These are phyloP conservation scores for Solanum hybrid DNA, from an alignment of 305 asterid species.

Conservation along the genomic window DNA sequence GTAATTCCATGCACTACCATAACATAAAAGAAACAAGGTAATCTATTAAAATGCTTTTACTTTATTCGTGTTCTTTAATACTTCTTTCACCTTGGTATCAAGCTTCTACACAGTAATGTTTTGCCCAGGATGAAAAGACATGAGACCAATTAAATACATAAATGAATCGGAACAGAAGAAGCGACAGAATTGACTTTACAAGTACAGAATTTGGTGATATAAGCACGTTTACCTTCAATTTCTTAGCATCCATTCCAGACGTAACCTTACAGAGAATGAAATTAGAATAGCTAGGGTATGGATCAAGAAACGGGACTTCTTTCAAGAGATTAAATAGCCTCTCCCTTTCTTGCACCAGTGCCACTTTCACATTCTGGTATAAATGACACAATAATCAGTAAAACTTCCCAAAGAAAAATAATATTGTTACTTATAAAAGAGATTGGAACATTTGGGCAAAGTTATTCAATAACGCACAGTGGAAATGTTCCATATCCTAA, in stretches of 20 bases:
- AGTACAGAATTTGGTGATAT: neutral
- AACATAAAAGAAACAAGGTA: neutral
- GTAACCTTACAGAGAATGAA: constrained; percentile 92
- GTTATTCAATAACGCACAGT: neutral
- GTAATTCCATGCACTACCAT: neutral
- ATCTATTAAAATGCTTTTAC: neutral
- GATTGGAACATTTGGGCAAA: neutral
- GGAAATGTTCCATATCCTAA: neutral
- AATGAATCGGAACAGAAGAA: neutral
- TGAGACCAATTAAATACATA: neutral
- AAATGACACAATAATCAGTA: constrained; percentile 11
- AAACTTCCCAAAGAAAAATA: neutral
- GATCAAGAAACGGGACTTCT: constrained; percentile 81
- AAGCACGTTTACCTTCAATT: constrained; percentile 58
- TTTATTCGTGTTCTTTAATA: neutral
- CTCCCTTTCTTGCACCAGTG: constrained; percentile 79
- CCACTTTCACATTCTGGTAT: constrained; percentile 75
- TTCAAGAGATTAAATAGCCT: constrained; percentile 70
- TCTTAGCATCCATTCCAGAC: constrained; percentile 85
- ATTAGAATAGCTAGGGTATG: constrained; percentile 83
- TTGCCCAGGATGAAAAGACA: neutral
- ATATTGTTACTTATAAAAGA: neutral
- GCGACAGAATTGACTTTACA: neutral
- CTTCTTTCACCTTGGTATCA: neutral
- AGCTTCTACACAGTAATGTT: neutral